phyloP scores from a whole-genome alignment of 2,329 filamentous ascomycete genomes.

The Fusarium pseudocircinatum region DNA sequence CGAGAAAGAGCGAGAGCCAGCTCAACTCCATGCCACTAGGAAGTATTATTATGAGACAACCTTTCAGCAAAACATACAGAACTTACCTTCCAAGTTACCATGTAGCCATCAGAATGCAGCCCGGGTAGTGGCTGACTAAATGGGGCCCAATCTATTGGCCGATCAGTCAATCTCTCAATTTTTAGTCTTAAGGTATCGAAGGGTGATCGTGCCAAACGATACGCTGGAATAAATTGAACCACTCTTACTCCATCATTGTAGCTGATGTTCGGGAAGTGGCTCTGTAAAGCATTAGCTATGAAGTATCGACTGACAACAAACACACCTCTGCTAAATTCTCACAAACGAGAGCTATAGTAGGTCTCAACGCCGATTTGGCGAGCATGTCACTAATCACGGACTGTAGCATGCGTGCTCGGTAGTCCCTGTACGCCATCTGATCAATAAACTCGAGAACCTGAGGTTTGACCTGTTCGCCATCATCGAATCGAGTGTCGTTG shows the following conservation, averaged over 20 bases:
- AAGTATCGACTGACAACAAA: fast-evolving
- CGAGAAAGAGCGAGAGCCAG: fast-evolving
- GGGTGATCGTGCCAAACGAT: fast-evolving
- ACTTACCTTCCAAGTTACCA: background rate
- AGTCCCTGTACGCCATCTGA: fast-evolving
- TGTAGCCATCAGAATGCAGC: too few relatives aligned
- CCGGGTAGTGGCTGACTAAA: too few relatives aligned
- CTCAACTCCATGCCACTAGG: fast-evolving
- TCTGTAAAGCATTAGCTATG: background rate
- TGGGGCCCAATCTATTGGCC: background rate
- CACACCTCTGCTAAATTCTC: fast-evolving
- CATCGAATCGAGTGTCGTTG: fast-evolving
- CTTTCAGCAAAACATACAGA: too few relatives aligned
- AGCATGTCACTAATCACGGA: fast-evolving
- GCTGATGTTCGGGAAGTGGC: fast-evolving
- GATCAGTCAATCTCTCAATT: background rate
- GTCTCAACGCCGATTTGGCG: background rate
- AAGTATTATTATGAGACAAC: too few relatives aligned
- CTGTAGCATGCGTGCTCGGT: fast-evolving
- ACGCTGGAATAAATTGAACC: background rate
- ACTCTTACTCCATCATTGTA: background rate
- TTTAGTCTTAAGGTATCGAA: fast-evolving
- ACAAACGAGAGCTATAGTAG: fast-evolving
- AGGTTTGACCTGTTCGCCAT: background rate
- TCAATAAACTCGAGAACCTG: background rate